Evolutionary conservation across 768 basidiomycete genomes (phyloP), one percentile per base, ranked within the genome.

Genomic region (Hypholoma fasciculare): DNA sequence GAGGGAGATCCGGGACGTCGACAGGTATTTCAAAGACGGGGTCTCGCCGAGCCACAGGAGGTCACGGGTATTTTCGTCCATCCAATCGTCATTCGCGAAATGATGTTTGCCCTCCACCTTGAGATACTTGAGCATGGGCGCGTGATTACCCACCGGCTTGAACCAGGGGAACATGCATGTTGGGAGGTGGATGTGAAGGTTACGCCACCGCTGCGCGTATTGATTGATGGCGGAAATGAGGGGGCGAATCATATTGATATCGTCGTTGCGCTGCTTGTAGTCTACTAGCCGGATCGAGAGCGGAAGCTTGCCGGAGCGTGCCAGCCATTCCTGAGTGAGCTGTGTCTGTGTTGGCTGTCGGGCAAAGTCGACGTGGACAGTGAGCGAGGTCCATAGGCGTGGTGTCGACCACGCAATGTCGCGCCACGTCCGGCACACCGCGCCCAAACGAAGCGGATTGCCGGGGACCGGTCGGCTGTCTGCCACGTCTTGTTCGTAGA

Each of bases 391-490:
- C 57, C 61, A 61, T 4, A 61, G 26, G n/a, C 44, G 48, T 14
- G 57, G 61, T 13, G 61, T 56, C 16, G 53, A 55, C 57, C 57
- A 61, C 14, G 61, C 61, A 47, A 61, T 52, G 19, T 51, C 44
- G 11, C 57, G 53, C 57, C 61, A 61, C 3, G 34, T 49, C 43
- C 49, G 53, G 37, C 57, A 58, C 11, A 61, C 54, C 9, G 61
- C 61, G 14, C 61, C 60, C 7, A 61, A 47, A 19, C 19, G 44
- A 46, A 54, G 36, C 3, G 54, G 54, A 12, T 43, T 43, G 4
- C 52, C 48, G 27, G 20, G 26, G 11, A 4, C 7, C 17, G 17
- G 7, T 17, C 12, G 54, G 19, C n/a, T 14, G 27, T 19, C 27
- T 20, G 9, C 7, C 14, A 30, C 39, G 3, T 54, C 54, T 6